Conservation (phyloP, 2,329 filamentous ascomycete species). For the Clarireedia monteithiana region DNA sequence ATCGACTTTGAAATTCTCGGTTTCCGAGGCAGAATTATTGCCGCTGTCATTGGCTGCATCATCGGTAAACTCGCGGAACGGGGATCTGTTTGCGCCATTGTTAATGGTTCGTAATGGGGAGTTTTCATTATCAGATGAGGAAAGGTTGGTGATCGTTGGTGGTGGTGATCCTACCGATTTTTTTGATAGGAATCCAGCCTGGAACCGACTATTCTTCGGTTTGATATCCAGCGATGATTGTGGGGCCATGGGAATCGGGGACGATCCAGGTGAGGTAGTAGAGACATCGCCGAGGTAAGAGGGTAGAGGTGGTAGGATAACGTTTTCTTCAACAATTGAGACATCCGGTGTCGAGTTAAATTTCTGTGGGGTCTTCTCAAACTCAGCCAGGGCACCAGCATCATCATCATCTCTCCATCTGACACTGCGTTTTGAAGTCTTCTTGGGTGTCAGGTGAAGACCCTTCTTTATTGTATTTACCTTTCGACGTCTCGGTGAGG, state of each 20-base stretch:
- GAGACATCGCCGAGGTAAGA: conserved; percentile 37
- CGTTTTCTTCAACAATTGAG: conserved; percentile 41
- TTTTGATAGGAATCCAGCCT: conserved; percentile 77
- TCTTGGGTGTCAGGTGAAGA: conserved; percentile 76
- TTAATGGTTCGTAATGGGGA: conserved; percentile 49
- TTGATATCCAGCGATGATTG: conserved; percentile 53
- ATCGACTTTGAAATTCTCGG: conserved; percentile 25
- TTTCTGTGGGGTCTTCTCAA: conserved; percentile 81
- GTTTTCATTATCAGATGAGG: conserved; percentile 46
- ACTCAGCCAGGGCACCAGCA: conserved; percentile 79
- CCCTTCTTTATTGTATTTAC: conserved; percentile 56
- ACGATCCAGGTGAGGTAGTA: conserved; percentile 36
- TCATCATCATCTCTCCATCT: conserved; percentile 91
- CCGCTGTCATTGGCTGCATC: conserved; percentile 28
- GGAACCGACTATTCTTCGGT: conserved; percentile 69
- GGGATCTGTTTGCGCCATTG: conserved; percentile 39
- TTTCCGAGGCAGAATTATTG: conserved; percentile 30
- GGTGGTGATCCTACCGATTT: conserved; percentile 53
- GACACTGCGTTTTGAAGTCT: conserved; percentile 69
- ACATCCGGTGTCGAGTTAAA: conserved; percentile 47
- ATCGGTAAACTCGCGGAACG: conserved; percentile 29
- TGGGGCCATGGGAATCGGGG: conserved; percentile 48
- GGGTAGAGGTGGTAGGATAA: conserved; percentile 41
- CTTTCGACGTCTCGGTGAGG: conserved; percentile 76
- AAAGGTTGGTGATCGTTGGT: conserved; percentile 49